Conservation (phyloP, 495 filamentous ascomycete species). For the Chaetomium tenue region DNA sequence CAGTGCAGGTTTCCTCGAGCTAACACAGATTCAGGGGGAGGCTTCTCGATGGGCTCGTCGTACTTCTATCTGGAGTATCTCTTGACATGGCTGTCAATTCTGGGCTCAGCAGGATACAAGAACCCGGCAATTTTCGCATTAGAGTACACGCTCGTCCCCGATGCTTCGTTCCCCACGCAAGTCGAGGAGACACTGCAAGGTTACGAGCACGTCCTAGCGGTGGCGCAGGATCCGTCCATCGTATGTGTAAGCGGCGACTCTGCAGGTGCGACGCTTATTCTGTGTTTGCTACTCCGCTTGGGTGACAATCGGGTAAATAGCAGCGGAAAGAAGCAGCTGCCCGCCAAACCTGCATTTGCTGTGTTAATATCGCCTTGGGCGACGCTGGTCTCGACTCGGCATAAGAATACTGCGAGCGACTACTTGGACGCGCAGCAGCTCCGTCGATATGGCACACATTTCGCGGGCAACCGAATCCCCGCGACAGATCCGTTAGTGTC, state of each 20-base stretch:
- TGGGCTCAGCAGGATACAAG: constrained; percentile 57
- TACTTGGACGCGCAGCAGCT: constrained; percentile 57
- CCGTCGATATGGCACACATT: constrained; percentile 62
- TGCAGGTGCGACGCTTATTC: constrained; percentile 66
- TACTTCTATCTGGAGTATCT: constrained; percentile 84
- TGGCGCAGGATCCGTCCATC: constrained; percentile 50
- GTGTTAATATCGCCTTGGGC: constrained; percentile 62
- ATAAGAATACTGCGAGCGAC: constrained; percentile 39
- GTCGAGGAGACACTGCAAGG: constrained; percentile 61
- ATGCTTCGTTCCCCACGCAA: constrained; percentile 65
- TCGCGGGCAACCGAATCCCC: constrained; percentile 51
- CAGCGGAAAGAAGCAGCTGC: background rate
- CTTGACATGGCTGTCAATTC: constrained; percentile 58
- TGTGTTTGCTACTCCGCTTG: constrained; percentile 64
- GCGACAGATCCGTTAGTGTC: constrained; percentile 59
- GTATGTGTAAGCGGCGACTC: constrained; percentile 71
- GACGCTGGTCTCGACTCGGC: constrained; percentile 54
- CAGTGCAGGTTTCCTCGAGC: background rate
- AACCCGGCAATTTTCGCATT: constrained; percentile 77
- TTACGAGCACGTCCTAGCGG: constrained; percentile 62
- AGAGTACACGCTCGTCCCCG: constrained; percentile 77
- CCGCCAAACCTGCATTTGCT: constrained; percentile 49
- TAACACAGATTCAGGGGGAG: constrained; percentile 52
- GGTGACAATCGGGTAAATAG: constrained; percentile 21
- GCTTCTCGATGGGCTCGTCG: constrained; percentile 71